Evolutionary conservation across 2,329 filamentous ascomycete species (phyloP), one percentile per base, ranked within the genome.

Genomic region (Botrytis aclada): DNA sequence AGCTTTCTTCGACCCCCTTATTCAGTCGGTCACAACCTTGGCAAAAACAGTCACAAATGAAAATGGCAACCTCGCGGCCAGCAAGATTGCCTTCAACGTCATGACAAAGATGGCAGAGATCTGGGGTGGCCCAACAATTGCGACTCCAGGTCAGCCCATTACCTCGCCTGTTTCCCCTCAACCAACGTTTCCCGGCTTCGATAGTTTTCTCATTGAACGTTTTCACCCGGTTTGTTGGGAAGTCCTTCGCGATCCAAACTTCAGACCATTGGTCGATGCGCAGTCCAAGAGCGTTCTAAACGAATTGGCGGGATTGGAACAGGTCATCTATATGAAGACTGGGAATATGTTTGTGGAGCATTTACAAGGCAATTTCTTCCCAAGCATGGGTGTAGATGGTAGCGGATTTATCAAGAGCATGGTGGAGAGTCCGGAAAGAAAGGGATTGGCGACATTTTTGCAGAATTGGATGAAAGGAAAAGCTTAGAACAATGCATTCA

Each of bases 151-250:
- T 22, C 87, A 86, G 73, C 86, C 86, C 4, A 82, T 82, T 4
- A 83, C 86, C 7, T 75, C 88, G 0, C 85, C 84, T 18, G 83
- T 85, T 6, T 85, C 85, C 2, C 84, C 89, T 6, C 81, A 83
- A 18, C 89, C 89, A 18, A 83, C 83, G 29, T 90, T 99, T 41
- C 93, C 95, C 3, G 95, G 96, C 10, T 99, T 99, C 80, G 94
- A 97, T 78, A 88, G 89, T 72, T 98, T 97, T 83, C 92, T 97
- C 83, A 92, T 98, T 73, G 89, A 93, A 61, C 89, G 92, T 34
- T 97, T 99, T 84, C 95, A 97, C 73, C 88, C 93, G 0, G 87
- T 97, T 12, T 95, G 93, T 81, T 99, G 96, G 96, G 92, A 93
- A 58, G 90, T 98, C 10, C 89, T 97, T 51, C 89, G 89, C 56